These are phyloP conservation scores for Pichia pseudocactophila DNA, from an alignment of 805 yeast genomes.

Conservation along the genomic window DNA sequence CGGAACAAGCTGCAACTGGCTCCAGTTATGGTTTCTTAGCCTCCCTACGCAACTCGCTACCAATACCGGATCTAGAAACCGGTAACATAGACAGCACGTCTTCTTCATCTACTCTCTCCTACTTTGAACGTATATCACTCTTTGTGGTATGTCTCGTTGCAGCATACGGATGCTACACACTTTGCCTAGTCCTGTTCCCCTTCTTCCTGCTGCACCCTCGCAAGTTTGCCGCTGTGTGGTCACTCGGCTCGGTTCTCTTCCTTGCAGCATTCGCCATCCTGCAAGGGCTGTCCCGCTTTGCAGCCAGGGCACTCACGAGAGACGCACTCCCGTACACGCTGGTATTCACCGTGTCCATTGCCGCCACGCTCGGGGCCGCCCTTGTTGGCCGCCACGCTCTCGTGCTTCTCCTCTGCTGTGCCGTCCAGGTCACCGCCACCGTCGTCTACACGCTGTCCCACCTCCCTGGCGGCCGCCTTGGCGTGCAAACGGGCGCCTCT, in stretches of 20 bases:
- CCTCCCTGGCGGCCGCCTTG: conserved; percentile 85
- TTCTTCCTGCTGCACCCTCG: conserved; percentile 74
- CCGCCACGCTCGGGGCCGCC: conserved; percentile 63
- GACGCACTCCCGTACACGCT: conserved; percentile 66
- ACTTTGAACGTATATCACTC: conserved; percentile 69
- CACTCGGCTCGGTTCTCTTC: conserved; percentile 76
- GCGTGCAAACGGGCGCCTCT: conserved; percentile 47
- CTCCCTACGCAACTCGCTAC: background rate
- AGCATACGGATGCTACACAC: conserved; percentile 59
- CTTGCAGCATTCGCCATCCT: conserved; percentile 75
- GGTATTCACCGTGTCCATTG: conserved; percentile 64
- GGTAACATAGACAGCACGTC: background rate
- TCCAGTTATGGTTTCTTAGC: no score
- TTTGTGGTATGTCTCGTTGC: conserved; percentile 68
- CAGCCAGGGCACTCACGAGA: conserved; percentile 56
- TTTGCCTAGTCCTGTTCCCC: conserved; percentile 75
- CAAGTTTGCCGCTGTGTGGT: conserved; percentile 80
- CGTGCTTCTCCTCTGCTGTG: conserved; percentile 59
- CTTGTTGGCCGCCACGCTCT: conserved; percentile 54
- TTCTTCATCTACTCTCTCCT: conserved; percentile 42
- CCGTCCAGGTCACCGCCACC: conserved; percentile 69
- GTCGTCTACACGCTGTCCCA: conserved; percentile 78
- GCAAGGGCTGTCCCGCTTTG: conserved; percentile 77
- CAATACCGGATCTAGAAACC: background rate
- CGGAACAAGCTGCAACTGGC: no score